Evolutionary conservation across 306 rosid genomes (phyloP), one percentile per base, ranked within the genome.

Genomic region (Lathyrus tuberosus): DNA sequence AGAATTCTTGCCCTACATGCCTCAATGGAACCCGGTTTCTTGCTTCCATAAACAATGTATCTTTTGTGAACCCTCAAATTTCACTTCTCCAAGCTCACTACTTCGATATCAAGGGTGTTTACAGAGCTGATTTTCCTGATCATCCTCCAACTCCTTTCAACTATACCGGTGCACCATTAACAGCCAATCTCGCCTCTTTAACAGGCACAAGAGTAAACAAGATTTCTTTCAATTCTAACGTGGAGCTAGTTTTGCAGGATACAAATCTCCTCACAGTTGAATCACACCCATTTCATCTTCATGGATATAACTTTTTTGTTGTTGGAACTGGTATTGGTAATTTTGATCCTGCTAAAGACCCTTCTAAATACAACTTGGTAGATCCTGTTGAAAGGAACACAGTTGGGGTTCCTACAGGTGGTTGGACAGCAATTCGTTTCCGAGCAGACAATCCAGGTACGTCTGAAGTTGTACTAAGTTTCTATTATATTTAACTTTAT

Each of bases 351-450:
- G 77, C 31, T 20, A 53, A 53, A 24, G 60, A 53, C 33, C 33
- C 33, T 53, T 22, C 84, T 3, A 84, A 80, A 8, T 88, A 76
- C 70, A 88, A 88, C 69, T 85, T 88, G 84, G 84, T 83, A 4
- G 95, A 91, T 85, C 97, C 97, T 20, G 35, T 88, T 37, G 92
- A 91, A 73, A 91, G 97, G 81, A 91, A 91, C 59, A 91, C 95
- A 0, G 78, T 82, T 48, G 92, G 88, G n/a, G 86, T 91, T 72
- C 95, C 96, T 14, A 85, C 90, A 0, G 88, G 97, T 33, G 97
- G 96, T 60, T 91, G 96, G 96, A 82, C 89, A 0, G 89, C 96
- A 22, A 83, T 91, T 76, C 85, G 96, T 22, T 88, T 85, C 62
- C 76, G 47, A 46, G 97, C 96, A 17, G 89, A 88, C 81, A 91